phyloP scores from a whole-genome alignment of 2,329 filamentous ascomycete genomes.

The Ascomycota sp. region DNA sequence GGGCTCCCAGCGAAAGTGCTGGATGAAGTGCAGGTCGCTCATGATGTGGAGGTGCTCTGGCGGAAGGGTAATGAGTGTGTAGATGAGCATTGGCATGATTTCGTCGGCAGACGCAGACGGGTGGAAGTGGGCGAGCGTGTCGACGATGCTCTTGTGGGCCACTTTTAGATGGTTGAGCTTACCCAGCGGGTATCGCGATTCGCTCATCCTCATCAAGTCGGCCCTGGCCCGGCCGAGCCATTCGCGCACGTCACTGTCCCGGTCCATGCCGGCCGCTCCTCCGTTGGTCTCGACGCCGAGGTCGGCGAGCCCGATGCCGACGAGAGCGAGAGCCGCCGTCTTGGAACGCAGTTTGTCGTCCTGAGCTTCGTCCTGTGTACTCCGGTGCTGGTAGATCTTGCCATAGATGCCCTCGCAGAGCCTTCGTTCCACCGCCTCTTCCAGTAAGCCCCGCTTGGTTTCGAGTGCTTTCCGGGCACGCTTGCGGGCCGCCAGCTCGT shows the following conservation, averaged over 20 bases:
- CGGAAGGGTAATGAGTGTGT: constrained; percentile 77
- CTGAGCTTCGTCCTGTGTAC: constrained; percentile 80
- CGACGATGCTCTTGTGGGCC: constrained; percentile 86
- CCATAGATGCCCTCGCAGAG: constrained; percentile 73
- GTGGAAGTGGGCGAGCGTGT: constrained; percentile 50
- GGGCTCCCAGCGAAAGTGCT: constrained; percentile 66
- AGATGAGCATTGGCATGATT: constrained; percentile 91
- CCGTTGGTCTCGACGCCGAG: constrained; percentile 53
- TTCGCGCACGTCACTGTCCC: background rate
- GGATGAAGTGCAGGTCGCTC: constrained; percentile 89
- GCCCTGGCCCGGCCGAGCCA: too few relatives aligned
- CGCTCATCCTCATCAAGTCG: constrained; percentile 65
- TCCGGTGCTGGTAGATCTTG: constrained; percentile 78
- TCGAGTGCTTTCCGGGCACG: constrained; percentile 61
- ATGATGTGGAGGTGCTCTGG: constrained; percentile 74
- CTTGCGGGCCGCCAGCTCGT: constrained; percentile 65
- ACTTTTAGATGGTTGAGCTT: constrained; percentile 79
- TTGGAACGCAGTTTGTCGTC: constrained; percentile 91
- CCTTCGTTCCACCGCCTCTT: constrained; percentile 79
- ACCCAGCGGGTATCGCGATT: constrained; percentile 70
- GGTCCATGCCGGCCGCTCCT: background rate
- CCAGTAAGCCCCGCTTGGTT: constrained; percentile 52
- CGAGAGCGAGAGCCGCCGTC: constrained; percentile 73
- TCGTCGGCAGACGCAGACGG: constrained; percentile 85
- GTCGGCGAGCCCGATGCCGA: constrained; percentile 76